Evolutionary conservation across 345 rosid genomes (phyloP).

Genomic region (Conringia planisiliqua): DNA sequence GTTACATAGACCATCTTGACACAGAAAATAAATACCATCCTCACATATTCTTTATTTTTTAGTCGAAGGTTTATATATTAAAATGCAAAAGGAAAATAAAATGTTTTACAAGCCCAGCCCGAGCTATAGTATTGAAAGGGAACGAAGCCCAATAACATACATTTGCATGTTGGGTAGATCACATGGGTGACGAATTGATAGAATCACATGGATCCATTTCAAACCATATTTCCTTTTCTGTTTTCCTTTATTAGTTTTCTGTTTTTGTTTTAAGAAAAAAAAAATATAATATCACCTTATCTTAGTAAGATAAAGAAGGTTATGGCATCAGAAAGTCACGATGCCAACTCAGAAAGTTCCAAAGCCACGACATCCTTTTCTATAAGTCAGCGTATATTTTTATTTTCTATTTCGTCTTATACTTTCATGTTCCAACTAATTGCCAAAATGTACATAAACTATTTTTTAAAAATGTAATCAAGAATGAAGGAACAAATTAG

Average conservation of each 20-base stretch:
- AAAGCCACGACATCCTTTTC: constrained; percentile 27
- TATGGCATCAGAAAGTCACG: constrained; percentile 44
- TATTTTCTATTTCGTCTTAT: not conserved
- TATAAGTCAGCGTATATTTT: not conserved
- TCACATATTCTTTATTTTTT: too few relatives aligned
- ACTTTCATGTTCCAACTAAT: not conserved
- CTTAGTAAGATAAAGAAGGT: constrained; percentile 13
- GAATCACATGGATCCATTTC: not conserved
- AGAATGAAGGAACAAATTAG: constrained; percentile 1
- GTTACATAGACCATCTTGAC: too few relatives aligned
- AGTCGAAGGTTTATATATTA: too few relatives aligned
- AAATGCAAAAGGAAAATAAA: too few relatives aligned
- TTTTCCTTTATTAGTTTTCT: not conserved
- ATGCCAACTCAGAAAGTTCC: constrained; percentile 49
- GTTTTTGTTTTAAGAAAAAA: not conserved
- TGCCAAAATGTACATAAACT: not conserved
- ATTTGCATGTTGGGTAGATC: not conserved
- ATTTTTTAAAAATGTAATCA: not conserved
- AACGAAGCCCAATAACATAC: too few relatives aligned
- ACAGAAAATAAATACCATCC: too few relatives aligned
- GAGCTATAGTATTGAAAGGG: too few relatives aligned
- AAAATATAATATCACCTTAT: not conserved
- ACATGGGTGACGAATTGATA: not conserved
- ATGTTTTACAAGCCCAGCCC: too few relatives aligned
- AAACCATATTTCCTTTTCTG: not conserved